Conservation (phyloP, 2,329 filamentous ascomycete genomes). For the Stachybotrys chartarum region DNA sequence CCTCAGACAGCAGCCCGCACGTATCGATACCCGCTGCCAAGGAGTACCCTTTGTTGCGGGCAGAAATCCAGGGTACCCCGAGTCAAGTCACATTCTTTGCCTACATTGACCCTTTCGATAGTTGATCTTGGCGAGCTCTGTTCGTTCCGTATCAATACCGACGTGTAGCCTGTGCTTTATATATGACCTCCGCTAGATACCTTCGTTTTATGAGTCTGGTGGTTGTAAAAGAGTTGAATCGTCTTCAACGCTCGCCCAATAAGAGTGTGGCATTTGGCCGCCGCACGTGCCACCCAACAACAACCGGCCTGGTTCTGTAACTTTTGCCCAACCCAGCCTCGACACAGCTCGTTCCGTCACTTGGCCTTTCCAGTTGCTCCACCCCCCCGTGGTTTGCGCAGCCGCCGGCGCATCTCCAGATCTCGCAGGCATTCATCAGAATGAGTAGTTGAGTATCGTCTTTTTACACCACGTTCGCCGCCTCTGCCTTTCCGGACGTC, state of each 20-base stretch:
- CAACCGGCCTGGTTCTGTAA: not conserved
- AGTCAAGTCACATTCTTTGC: not conserved
- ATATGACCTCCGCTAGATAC: not conserved
- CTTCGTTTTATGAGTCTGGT: too few species aligned
- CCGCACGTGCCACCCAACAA: not conserved
- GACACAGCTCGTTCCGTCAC: not conserved
- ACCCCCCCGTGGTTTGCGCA: slow-evolving; percentile 1
- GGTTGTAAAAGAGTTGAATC: not conserved
- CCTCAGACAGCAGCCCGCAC: too few species aligned
- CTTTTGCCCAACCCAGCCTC: not conserved
- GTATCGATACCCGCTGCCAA: not conserved
- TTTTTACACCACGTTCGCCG: not conserved
- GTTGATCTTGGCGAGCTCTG: not conserved
- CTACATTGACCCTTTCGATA: not conserved
- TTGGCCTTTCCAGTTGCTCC: not conserved
- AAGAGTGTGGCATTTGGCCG: not conserved
- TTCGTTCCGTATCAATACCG: not conserved
- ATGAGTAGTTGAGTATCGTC: not conserved
- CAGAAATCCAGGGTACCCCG: not conserved
- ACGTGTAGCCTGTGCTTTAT: not conserved
- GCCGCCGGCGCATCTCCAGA: slow-evolving; percentile 10
- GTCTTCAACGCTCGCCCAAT: not conserved
- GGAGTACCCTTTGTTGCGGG: not conserved
- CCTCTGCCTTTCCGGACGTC: not conserved
- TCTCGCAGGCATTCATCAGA: not conserved